Percentiles rank a stretch among this genome's conserved stretches.
Conservation (phyloP, 345 rosid genomes). For the Acer negundo region DNA sequence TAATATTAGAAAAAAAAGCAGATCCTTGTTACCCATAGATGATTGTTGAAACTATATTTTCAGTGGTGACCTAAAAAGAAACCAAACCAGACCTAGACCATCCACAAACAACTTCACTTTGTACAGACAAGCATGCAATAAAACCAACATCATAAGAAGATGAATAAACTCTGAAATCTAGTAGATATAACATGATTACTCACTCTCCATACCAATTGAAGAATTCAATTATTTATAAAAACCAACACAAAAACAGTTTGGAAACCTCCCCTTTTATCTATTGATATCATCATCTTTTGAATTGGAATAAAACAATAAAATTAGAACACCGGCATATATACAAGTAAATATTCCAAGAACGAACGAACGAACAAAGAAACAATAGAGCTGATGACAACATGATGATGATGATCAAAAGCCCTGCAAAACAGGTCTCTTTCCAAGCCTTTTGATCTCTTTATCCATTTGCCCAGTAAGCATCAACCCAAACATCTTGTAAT, state of each 20-base stretch:
- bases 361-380: slow-evolving; percentile 1
- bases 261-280: not conserved
- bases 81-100: not conserved
- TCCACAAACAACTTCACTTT: not conserved
- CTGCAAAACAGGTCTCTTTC: slow-evolving; percentile 82
- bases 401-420: slow-evolving; percentile 37
- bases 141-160: not conserved
- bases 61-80: not conserved
- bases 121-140: not conserved
- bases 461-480: slow-evolving; percentile 96
- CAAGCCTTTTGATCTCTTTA: slow-evolving; percentile 91
- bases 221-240: not conserved
- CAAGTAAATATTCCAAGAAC: slow-evolving; percentile 14
- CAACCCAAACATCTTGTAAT: slow-evolving; percentile 87
- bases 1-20: too few species aligned
- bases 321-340: not conserved
- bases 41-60: too few species aligned
- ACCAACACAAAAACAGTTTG: not conserved
- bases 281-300: slow-evolving; percentile 6
- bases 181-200: not conserved
- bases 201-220: not conserved
- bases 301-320: not conserved
- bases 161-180: not conserved
- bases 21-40: too few species aligned
- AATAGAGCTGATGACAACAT: slow-evolving; percentile 3